Conservation (phyloP, 192 early-diverging fungal genomes). For the Lobosporangium transversale region DNA sequence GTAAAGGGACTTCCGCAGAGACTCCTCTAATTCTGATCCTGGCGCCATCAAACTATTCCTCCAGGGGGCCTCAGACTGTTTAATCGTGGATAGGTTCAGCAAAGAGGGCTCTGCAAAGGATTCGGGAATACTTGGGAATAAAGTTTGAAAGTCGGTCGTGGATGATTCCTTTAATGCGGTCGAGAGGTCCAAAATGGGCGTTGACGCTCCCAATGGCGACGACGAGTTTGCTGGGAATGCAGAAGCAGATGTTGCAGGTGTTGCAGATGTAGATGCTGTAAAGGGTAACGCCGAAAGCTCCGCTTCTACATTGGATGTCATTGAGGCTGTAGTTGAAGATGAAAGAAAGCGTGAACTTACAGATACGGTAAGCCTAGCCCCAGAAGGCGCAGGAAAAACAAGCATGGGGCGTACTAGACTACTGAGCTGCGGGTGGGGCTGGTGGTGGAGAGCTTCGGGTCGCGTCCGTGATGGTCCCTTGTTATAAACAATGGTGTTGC, state of each 20-base stretch:
- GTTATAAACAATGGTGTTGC: not conserved
- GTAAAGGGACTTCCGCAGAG: constrained; percentile 30
- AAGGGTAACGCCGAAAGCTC: constrained; percentile 4
- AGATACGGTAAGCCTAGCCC: too few species aligned
- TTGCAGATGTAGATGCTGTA: not conserved
- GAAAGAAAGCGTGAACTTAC: constrained; percentile 1
- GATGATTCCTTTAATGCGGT: constrained; percentile 1
- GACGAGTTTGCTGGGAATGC: too few species aligned
- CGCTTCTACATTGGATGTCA: constrained; percentile 9
- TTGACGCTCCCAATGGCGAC: too few species aligned
- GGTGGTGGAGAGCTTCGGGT: too few species aligned
- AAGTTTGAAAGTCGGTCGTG: constrained; percentile 23
- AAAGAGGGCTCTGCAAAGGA: constrained; percentile 7
- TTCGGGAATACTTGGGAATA: constrained; percentile 27
- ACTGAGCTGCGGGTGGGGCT: too few species aligned
- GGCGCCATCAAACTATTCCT: constrained; percentile 8
- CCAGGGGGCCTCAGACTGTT: constrained; percentile 10
- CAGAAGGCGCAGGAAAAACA: too few species aligned
- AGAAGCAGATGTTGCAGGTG: not conserved
- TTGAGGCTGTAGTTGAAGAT: constrained; percentile 10
- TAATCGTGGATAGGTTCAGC: not conserved
- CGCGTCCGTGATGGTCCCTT: not conserved
- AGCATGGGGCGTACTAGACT: too few species aligned
- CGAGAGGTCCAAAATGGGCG: not conserved
- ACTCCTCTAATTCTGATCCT: constrained; percentile 30